A percentile compares a stretch with the other conserved stretches of the same genome.
These are phyloP conservation scores for Lichina pygmaea DNA, from an alignment of 495 filamentous ascomycete genomes.

Conservation along the genomic window DNA sequence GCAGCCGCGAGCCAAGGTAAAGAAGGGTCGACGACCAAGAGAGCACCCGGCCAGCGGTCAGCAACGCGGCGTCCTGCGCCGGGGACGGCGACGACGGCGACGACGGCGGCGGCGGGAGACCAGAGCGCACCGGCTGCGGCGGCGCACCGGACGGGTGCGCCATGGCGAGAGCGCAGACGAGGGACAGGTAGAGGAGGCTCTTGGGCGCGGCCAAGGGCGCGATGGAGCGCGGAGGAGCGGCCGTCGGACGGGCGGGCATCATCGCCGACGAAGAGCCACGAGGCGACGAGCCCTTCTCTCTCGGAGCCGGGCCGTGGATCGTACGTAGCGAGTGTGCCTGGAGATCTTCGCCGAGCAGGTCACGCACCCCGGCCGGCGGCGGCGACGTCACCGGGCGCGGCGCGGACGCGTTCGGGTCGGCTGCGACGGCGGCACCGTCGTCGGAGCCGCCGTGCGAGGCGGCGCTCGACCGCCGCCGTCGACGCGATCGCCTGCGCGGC, in stretches of 20 bases:
- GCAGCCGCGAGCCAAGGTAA: slow-evolving; percentile 44
- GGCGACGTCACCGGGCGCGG: neutral
- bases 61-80: slow-evolving; percentile 3
- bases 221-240: neutral
- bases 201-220: neutral
- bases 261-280: too few relatives aligned
- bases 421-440: neutral
- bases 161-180: slow-evolving; percentile 1
- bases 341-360: neutral
- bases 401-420: neutral
- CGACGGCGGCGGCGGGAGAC: neutral
- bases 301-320: neutral
- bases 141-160: neutral
- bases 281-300: neutral
- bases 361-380: neutral
- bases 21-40: slow-evolving; percentile 40
- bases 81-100: neutral
- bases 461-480: neutral
- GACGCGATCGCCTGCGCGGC: slow-evolving; percentile 5
- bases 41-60: slow-evolving; percentile 22
- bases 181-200: slow-evolving; percentile 2
- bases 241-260: neutral
- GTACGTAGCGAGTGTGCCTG: neutral
- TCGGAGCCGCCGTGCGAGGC: neutral
- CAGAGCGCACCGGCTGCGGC: too few relatives aligned